Evolutionary conservation across 108 stramenopile species (phyloP).

Genomic region (Fistulifera solaris): DNA sequence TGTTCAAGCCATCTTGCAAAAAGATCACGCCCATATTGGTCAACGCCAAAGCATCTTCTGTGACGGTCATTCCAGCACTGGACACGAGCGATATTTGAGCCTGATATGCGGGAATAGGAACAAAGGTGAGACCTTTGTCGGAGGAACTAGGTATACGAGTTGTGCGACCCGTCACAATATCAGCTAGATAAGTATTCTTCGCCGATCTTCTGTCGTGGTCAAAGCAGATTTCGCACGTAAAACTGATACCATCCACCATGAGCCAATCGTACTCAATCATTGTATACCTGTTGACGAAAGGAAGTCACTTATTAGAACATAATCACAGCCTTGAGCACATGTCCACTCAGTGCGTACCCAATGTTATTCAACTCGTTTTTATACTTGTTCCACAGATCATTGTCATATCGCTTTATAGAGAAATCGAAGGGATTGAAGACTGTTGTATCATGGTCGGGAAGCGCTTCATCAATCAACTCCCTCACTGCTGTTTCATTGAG

Average conservation of each 20-base stretch:
- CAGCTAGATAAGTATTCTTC: conserved; percentile 42
- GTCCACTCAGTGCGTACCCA: conserved; percentile 12
- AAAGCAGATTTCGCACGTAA: conserved; percentile 50
- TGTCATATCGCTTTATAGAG: conserved; percentile 25
- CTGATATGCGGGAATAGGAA: conserved; percentile 45
- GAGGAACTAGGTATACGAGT: conserved; percentile 32
- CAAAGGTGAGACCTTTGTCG: conserved; percentile 16
- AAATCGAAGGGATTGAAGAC: conserved; percentile 28
- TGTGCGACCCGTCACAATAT: conserved; percentile 39
- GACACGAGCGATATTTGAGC: conserved; percentile 59
- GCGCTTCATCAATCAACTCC: conserved; percentile 30
- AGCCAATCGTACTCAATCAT: conserved; percentile 70
- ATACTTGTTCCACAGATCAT: conserved; percentile 39
- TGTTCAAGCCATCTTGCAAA: conserved; percentile 40
- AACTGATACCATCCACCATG: conserved; percentile 36
- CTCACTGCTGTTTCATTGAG: conserved; percentile 24
- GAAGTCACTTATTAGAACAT: no score
- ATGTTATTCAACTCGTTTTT: conserved; percentile 37
- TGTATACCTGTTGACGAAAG: conserved; percentile 13
- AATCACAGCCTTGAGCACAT: no score
- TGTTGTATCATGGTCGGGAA: conserved; percentile 10
- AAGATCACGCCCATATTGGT: conserved; percentile 44
- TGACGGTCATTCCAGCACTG: conserved; percentile 52
- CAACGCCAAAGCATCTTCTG: conserved; percentile 29
- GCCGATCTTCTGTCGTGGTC: conserved; percentile 43